These are phyloP conservation scores for Phytophthora pinifolia DNA, from an alignment of 352 stramenopile genomes.

Conservation along the genomic window DNA sequence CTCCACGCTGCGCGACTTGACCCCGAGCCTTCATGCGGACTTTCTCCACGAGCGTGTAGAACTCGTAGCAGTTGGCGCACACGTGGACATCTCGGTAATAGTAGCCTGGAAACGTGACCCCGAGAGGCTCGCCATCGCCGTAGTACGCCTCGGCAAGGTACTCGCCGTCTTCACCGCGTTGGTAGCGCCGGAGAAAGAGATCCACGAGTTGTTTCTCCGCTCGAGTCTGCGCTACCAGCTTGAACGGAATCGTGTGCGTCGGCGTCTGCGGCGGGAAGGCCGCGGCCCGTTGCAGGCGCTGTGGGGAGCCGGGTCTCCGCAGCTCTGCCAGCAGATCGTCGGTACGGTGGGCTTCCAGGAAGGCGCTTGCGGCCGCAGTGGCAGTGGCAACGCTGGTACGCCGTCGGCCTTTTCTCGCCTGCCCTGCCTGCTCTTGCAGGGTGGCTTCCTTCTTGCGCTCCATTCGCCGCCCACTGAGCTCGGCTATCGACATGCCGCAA, in stretches of 20 bases:
- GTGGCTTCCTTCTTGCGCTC: slow-evolving; percentile 32
- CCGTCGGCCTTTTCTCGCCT: slow-evolving; percentile 23
- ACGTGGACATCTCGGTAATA: slow-evolving; percentile 85
- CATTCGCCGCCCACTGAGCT: slow-evolving; percentile 45
- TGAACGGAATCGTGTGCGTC: slow-evolving; percentile 74
- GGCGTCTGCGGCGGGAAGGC: slow-evolving; percentile 13
- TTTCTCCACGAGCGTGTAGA: slow-evolving; percentile 79
- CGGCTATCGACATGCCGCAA: slow-evolving; percentile 47
- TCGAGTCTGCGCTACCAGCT: slow-evolving; percentile 74
- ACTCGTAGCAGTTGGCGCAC: slow-evolving; percentile 73
- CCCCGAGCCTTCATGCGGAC: slow-evolving; percentile 67
- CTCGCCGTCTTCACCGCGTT: slow-evolving; percentile 71
- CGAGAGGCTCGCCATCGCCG: slow-evolving; percentile 71
- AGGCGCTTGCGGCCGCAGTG: slow-evolving; percentile 54
- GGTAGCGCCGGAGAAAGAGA: slow-evolving; percentile 75
- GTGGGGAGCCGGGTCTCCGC: slow-evolving; percentile 39
- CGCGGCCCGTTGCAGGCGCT: slow-evolving; percentile 34
- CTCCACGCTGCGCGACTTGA: slow-evolving; percentile 33
- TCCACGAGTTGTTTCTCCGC: slow-evolving; percentile 81
- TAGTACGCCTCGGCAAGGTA: slow-evolving; percentile 79
- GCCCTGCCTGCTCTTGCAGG: slow-evolving; percentile 8
- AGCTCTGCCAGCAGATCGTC: slow-evolving; percentile 21
- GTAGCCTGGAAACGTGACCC: slow-evolving; percentile 74
- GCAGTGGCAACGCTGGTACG: slow-evolving; percentile 53
- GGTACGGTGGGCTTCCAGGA: slow-evolving; percentile 45